Base-by-base conservation (phyloP, 225 moss, liverwort and hornwort genomes). In the Lunularia cruciata region DNA sequence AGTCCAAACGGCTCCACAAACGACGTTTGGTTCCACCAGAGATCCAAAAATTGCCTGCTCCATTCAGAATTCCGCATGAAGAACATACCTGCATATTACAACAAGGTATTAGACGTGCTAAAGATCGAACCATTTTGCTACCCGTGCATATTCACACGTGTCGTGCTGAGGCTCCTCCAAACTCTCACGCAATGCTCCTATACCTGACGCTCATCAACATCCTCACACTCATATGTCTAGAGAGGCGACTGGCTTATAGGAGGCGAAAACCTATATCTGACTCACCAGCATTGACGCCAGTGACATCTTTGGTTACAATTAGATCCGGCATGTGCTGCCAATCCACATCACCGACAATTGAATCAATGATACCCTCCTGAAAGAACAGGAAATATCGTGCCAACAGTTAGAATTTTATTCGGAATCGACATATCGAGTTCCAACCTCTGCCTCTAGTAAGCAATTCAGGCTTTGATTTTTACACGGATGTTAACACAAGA, bases 211-310 rank as follows among this genome's bases (percentile, higher is more conserved):
- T n/a, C 3, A n/a, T 37, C 4, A 42, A 64, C 26, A n/a, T n/a
- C n/a, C n/a, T n/a, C n/a, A n/a, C n/a, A n/a, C n/a, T n/a, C n/a
- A n/a, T n/a, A n/a, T n/a, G n/a, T n/a, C n/a, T n/a, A n/a, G n/a
- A n/a, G n/a, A n/a, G n/a, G n/a, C n/a, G n/a, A n/a, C 27, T 54
- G 11, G 3, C 26, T 27, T 12, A 14, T 48, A 5, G 19, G 47
- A 18, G 6, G 47, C 22, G 6, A 6, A 48, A 48, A 18, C 47
- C 54, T 37, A 7, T 28, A n/a, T n/a, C n/a, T 46, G 54, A 69
- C 36, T 57, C 49, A 91, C 96, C 96, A 74, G 96, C 96, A 83
- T 98, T 98, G 47, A 98, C 90, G 71, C 96, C 96, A 5, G 90
- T 89, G 15, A 91, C 93, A 48, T 98, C 96, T 67, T 88, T 77